phyloP scores from a whole-genome alignment of 176 grass and related monocot genomes.

The Oryza brachyantha region DNA sequence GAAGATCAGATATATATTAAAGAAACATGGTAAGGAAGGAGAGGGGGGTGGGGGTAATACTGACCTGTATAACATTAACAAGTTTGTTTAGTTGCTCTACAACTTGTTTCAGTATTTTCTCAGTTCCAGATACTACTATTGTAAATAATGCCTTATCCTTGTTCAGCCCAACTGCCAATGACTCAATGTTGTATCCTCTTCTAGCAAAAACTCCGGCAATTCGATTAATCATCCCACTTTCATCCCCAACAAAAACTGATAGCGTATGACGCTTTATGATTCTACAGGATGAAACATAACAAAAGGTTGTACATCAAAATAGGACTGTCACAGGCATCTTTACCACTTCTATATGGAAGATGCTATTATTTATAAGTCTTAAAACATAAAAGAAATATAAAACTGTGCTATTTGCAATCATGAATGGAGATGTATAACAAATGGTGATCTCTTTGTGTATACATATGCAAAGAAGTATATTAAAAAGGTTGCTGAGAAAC shows the following conservation, averaged over 20 bases:
- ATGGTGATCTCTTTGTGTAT: neutral
- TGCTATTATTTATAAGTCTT: neutral
- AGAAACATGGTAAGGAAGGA: neutral
- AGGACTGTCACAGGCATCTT: neutral
- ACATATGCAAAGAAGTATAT: neutral
- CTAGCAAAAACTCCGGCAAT: slow-evolving; percentile 92
- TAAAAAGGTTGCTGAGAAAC: neutral
- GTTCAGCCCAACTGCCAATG: slow-evolving; percentile 93
- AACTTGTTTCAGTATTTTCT: slow-evolving; percentile 77
- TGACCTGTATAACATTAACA: slow-evolving; percentile 83
- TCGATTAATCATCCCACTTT: slow-evolving; percentile 97
- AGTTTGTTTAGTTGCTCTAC: slow-evolving; percentile 92
- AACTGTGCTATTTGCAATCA: neutral
- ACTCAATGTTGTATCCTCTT: slow-evolving; percentile 98
- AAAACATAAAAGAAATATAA: neutral
- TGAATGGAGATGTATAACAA: neutral
- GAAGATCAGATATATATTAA: slow-evolving; percentile 17
- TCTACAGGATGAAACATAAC: slow-evolving; percentile 12
- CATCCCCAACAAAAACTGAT: slow-evolving; percentile 94
- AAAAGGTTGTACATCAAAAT: neutral
- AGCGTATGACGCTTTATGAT: slow-evolving; percentile 55
- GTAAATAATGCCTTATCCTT: slow-evolving; percentile 96
- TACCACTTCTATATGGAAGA: neutral
- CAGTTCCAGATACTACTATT: slow-evolving; percentile 84
- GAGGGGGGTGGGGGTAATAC: neutral